These are phyloP conservation scores for Pezizomycotina sp. DNA, from an alignment of 2,329 filamentous ascomycete genomes.

Conservation along the genomic window DNA sequence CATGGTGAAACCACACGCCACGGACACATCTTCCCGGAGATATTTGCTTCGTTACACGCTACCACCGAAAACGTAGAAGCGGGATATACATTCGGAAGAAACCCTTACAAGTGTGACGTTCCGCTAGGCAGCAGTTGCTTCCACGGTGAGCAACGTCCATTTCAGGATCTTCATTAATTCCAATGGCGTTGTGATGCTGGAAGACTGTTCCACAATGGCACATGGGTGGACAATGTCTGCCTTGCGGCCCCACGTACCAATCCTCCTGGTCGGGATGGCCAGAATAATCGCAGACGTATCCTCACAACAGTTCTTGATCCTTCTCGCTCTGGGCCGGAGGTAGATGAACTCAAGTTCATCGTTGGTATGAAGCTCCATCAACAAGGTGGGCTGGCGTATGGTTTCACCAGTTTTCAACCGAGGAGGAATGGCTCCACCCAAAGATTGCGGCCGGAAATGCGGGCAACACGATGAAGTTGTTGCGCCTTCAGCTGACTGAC, in stretches of 20 bases:
- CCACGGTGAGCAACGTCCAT: slow-evolving; percentile 76
- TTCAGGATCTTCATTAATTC: slow-evolving; percentile 84
- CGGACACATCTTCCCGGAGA: slow-evolving; percentile 16
- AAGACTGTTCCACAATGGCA: slow-evolving; percentile 94
- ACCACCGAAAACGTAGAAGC: slow-evolving; percentile 42
- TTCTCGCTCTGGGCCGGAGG: slow-evolving; percentile 25
- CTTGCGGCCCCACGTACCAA: slow-evolving; percentile 12
- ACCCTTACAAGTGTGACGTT: slow-evolving; percentile 53
- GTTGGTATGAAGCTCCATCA: too few species aligned
- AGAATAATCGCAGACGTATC: slow-evolving; percentile 26
- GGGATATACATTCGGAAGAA: slow-evolving; percentile 80
- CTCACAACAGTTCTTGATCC: slow-evolving; percentile 27
- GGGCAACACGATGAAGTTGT: slow-evolving; percentile 42
- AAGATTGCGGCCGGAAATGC: slow-evolving; percentile 53
- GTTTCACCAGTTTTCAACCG: slow-evolving; percentile 36
- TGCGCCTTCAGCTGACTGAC: too few species aligned
- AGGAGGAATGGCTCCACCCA: slow-evolving; percentile 43
- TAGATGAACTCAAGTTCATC: slow-evolving; percentile 59
- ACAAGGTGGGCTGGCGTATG: too few species aligned
- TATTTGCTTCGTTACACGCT: slow-evolving; percentile 20
- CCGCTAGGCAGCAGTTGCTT: slow-evolving; percentile 46
- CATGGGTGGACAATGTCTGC: slow-evolving; percentile 55
- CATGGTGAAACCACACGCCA: slow-evolving; percentile 13
- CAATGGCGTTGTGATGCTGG: slow-evolving; percentile 75
- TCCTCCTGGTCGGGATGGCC: slow-evolving; percentile 11